phyloP scores from a whole-genome alignment of 441 rosid species.

The Erodium moschatum region DNA sequence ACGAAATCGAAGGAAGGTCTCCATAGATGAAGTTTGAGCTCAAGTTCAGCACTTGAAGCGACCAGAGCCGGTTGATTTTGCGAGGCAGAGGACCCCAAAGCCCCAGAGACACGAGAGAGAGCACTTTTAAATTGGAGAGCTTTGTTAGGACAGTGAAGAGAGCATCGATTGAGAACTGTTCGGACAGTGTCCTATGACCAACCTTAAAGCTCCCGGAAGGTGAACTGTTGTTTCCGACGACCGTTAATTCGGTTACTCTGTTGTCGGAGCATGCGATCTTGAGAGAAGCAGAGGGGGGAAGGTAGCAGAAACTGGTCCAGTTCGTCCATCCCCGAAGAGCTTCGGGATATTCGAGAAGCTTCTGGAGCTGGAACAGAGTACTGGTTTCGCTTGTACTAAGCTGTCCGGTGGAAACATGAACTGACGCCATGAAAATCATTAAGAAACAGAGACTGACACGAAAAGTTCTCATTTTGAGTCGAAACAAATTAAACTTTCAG shows the following conservation, averaged over 20 bases:
- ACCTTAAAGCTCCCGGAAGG: too few species aligned
- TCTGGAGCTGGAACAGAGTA: conserved; percentile 48
- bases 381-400: conserved; percentile 42
- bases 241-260: conserved; percentile 48
- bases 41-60: conserved; percentile 49
- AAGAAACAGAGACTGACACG: conserved; percentile 19
- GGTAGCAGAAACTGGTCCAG: conserved; percentile 65
- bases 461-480: conserved; percentile 21
- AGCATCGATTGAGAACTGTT: conserved; percentile 48
- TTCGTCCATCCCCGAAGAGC: conserved; percentile 63
- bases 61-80: conserved; percentile 39
- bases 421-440: conserved; percentile 14
- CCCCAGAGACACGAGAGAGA: conserved; percentile 67
- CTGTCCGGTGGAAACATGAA: conserved; percentile 31
- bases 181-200: conserved; percentile 29
- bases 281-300: conserved; percentile 57
- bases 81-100: conserved; percentile 68
- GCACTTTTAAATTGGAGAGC: conserved; percentile 46
- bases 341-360: conserved; percentile 59
- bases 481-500: not conserved
- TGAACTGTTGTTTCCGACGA: conserved; percentile 50
- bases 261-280: conserved; percentile 43
- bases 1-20: conserved; percentile 40
- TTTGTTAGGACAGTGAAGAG: conserved; percentile 59
- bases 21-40: conserved; percentile 74